These are phyloP conservation scores for Ampelomyces quisqualis DNA, from an alignment of 2,329 filamentous ascomycete genomes.

Conservation along the genomic window DNA sequence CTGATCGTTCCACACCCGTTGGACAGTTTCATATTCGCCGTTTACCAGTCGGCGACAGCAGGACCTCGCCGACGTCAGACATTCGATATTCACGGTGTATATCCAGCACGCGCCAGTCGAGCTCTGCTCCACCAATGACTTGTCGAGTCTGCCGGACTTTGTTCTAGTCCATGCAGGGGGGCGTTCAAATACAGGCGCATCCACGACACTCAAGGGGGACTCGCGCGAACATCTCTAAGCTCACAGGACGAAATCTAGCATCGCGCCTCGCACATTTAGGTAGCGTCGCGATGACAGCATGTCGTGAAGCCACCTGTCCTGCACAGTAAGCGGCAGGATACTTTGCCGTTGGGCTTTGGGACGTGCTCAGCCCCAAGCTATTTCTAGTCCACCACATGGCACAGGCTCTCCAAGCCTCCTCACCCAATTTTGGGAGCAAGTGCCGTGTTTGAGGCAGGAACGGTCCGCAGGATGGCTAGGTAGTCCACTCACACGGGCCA, in stretches of 20 bases:
- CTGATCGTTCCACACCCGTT: slow-evolving; percentile 10
- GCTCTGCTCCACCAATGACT: slow-evolving; percentile 21
- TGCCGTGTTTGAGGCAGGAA: slow-evolving; percentile 38
- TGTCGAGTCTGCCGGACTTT: slow-evolving; percentile 1
- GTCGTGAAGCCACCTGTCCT: slow-evolving; percentile 14
- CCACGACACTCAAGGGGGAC: too few relatives aligned
- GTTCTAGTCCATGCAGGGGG: background rate
- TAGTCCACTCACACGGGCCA: slow-evolving; percentile 18
- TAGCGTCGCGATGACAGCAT: slow-evolving; percentile 18
- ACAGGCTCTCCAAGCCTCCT: slow-evolving; percentile 14
- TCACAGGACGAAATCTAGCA: slow-evolving; percentile 1
- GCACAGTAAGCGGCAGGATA: slow-evolving; percentile 9
- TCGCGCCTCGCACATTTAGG: background rate
- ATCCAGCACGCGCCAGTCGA: slow-evolving; percentile 18
- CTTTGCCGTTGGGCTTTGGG: slow-evolving; percentile 22
- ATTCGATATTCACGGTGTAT: too few relatives aligned
- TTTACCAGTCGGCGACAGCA: slow-evolving; percentile 12
- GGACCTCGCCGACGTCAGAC: slow-evolving; percentile 11
- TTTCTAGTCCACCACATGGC: slow-evolving; percentile 30
- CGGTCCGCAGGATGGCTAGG: slow-evolving; percentile 38
- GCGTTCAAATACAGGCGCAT: background rate
- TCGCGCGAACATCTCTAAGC: slow-evolving; percentile 5
- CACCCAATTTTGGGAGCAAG: slow-evolving; percentile 26
- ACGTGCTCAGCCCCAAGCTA: slow-evolving; percentile 23
- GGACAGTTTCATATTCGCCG: slow-evolving; percentile 5